These are phyloP conservation scores for Drechslerella coelobrocha DNA, from an alignment of 2,329 filamentous ascomycete species.

Conservation along the genomic window DNA sequence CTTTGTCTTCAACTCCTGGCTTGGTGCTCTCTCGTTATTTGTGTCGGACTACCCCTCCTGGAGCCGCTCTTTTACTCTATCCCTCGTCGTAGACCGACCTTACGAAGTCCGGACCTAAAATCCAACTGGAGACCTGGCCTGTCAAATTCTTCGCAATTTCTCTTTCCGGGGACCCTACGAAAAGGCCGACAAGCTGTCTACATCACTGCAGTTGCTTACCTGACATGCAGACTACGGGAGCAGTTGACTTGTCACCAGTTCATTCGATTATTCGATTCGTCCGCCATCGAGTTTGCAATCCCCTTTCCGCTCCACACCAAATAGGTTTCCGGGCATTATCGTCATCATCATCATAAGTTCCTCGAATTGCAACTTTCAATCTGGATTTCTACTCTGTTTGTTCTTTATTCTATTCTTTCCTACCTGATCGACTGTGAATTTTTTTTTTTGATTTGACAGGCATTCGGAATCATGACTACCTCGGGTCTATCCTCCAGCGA, in stretches of 20 bases:
- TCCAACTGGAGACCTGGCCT: slow-evolving; percentile 1
- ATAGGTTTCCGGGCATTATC: slow-evolving; percentile 27
- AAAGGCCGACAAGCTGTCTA: slow-evolving; percentile 28
- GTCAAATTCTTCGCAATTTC: slow-evolving; percentile 28
- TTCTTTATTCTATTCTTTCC: slow-evolving; percentile 16
- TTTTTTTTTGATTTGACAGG: slow-evolving; percentile 22
- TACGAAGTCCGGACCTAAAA: slow-evolving; percentile 16
- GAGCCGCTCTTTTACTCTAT: slow-evolving; percentile 26
- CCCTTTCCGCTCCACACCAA: slow-evolving; percentile 27
- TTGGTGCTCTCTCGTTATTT: slow-evolving; percentile 35
- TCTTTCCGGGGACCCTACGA: slow-evolving; percentile 14
- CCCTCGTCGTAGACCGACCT: slow-evolving; percentile 46
- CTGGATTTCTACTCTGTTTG: slow-evolving; percentile 2
- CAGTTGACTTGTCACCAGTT: slow-evolving; percentile 49
- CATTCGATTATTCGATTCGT: slow-evolving; percentile 46
- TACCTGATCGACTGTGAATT: slow-evolving; percentile 21
- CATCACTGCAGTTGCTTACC: slow-evolving; percentile 30
- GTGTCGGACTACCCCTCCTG: slow-evolving; percentile 37
- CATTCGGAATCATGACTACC: slow-evolving; percentile 27
- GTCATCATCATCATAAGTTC: no score
- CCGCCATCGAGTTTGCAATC: slow-evolving; percentile 29
- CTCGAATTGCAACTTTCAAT: slow-evolving; percentile 29
- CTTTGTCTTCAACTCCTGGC: slow-evolving; percentile 17
- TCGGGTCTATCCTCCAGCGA: slow-evolving; percentile 33
- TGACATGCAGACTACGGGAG: slow-evolving; percentile 47